phyloP scores from a whole-genome alignment of 331 rosid species.

The Spiraea crenata region DNA sequence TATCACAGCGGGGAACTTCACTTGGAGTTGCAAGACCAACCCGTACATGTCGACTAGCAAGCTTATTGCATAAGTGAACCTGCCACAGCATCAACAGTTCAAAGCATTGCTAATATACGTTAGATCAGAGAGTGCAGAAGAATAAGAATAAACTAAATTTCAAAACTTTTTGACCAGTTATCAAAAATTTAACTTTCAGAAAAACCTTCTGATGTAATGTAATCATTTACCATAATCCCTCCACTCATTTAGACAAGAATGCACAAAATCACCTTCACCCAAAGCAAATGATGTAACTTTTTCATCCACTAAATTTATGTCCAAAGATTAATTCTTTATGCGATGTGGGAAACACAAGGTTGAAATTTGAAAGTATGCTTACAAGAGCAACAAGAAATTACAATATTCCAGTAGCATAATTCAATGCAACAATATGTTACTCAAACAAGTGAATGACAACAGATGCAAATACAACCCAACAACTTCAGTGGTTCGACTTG shows the following conservation, averaged over 20 bases:
- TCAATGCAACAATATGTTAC: background rate
- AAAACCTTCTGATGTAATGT: background rate
- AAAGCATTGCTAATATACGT: conserved; percentile 21
- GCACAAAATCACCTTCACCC: background rate
- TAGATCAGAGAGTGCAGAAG: conserved; percentile 21
- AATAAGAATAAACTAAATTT: conserved; percentile 10
- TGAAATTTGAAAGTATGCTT: no score
- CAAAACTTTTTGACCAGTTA: conserved; percentile 6
- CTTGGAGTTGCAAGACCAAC: conserved; percentile 97
- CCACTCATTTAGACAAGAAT: background rate
- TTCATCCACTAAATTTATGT: background rate
- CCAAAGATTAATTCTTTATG: background rate
- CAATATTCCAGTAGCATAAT: background rate
- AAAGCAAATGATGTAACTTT: background rate
- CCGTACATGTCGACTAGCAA: conserved; percentile 92
- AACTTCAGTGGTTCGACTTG: background rate
- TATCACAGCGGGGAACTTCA: conserved; percentile 86
- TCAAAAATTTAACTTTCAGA: background rate
- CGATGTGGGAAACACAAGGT: conserved; percentile 7
- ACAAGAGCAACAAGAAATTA: background rate
- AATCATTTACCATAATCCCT: background rate
- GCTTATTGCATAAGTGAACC: conserved; percentile 97
- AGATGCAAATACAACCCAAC: background rate
- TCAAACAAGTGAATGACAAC: background rate
- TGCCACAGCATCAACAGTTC: conserved; percentile 31